Evolutionary conservation across 2,329 filamentous ascomycete species (phyloP).

Genomic region (Aspergillus awamori): DNA sequence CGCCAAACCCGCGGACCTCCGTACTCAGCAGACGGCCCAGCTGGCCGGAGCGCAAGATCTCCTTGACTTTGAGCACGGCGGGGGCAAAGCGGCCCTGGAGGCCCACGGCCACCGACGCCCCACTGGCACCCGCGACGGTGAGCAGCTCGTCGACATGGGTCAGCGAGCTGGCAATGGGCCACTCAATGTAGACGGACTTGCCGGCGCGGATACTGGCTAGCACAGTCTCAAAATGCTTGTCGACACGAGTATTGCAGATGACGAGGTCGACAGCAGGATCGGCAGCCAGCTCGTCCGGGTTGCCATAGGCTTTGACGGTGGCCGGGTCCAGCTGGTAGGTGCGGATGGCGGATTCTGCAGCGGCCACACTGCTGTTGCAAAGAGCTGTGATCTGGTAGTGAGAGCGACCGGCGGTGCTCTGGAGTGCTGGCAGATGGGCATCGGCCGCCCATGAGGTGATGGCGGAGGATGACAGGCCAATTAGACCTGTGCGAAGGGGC

Average conservation of each 20-base stretch:
- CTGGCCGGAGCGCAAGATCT: constrained; percentile 48
- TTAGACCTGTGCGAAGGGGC: constrained; percentile 16
- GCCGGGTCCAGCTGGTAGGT: constrained; percentile 45
- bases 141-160: constrained; percentile 48
- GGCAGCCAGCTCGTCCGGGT: constrained; percentile 43
- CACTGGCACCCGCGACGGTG: constrained; percentile 35
- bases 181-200: constrained; percentile 60
- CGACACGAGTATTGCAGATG: constrained; percentile 54
- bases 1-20: constrained; percentile 41
- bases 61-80: constrained; percentile 47
- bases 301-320: constrained; percentile 53
- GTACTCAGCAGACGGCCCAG: constrained; percentile 58
- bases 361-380: constrained; percentile 13
- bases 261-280: constrained; percentile 59
- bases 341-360: constrained; percentile 19
- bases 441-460: constrained; percentile 12
- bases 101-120: constrained; percentile 51
- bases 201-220: constrained; percentile 55
- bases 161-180: constrained; percentile 57
- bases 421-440: constrained; percentile 17
- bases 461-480: constrained; percentile 13
- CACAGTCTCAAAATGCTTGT: constrained; percentile 53
- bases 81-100: constrained; percentile 57
- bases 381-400: constrained; percentile 14
- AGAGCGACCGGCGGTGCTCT: not conserved